Conservation (phyloP, 768 basidiomycete genomes). For the Pleurotus citrinopileatus region DNA sequence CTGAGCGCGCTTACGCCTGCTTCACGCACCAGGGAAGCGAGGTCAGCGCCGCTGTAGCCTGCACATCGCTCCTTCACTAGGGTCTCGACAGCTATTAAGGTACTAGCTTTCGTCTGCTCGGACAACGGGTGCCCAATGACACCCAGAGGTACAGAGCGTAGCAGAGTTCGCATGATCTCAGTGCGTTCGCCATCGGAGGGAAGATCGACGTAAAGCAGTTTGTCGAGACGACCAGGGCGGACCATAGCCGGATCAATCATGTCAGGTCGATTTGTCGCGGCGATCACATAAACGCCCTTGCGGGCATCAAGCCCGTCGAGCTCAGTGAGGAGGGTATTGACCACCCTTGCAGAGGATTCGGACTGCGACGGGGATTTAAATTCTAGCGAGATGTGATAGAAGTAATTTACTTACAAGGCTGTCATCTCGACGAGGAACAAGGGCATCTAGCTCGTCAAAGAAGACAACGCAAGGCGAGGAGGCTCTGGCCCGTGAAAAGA, state of each 20-base stretch:
- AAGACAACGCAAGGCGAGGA: constrained; percentile 95
- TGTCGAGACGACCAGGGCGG: constrained; percentile 93
- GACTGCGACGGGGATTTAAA: constrained; percentile 32
- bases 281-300: constrained; percentile 89
- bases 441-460: constrained; percentile 92
- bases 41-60: constrained; percentile 90
- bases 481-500: constrained; percentile 90
- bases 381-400: neutral
- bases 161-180: constrained; percentile 81
- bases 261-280: constrained; percentile 92
- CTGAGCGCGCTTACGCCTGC: constrained; percentile 85
- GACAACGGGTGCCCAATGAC: neutral
- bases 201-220: constrained; percentile 90
- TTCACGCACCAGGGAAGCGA: constrained; percentile 85
- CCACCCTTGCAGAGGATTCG: constrained; percentile 89
- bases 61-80: constrained; percentile 67
- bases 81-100: constrained; percentile 23
- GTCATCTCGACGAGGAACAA: constrained; percentile 89
- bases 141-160: constrained; percentile 66
- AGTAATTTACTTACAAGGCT: constrained; percentile 70
- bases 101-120: neutral
- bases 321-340: constrained; percentile 92
- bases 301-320: constrained; percentile 88
- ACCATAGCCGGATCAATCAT: constrained; percentile 99
- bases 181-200: constrained; percentile 70